phyloP scores from a whole-genome alignment of 75 land plant species.

The Selaginella tamariscina region DNA sequence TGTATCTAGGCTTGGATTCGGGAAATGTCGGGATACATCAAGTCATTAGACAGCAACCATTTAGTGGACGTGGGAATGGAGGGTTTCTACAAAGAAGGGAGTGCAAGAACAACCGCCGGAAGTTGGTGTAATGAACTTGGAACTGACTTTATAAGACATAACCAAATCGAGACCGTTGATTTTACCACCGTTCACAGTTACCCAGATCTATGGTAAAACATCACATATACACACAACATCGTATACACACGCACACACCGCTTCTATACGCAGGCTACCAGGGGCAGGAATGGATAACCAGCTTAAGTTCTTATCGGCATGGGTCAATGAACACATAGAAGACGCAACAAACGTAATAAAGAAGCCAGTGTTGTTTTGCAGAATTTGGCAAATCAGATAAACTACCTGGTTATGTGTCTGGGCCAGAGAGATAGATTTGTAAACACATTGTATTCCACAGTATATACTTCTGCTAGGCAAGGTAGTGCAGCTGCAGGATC shows the following conservation, averaged over 20 bases:
- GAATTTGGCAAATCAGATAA: slow-evolving; percentile 5
- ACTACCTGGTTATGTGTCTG: not conserved
- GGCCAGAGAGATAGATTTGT: not conserved
- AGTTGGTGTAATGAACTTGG: slow-evolving; percentile 26
- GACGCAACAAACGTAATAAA: not conserved
- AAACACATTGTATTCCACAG: slow-evolving; percentile 14
- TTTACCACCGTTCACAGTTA: slow-evolving; percentile 62
- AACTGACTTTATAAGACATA: slow-evolving; percentile 47
- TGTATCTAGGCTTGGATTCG: slow-evolving; percentile 46
- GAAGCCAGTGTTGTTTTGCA: slow-evolving; percentile 1
- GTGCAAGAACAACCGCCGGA: slow-evolving; percentile 33
- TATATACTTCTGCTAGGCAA: slow-evolving; percentile 19
- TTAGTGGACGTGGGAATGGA: slow-evolving; percentile 53
- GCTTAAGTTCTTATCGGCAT: slow-evolving; percentile 11
- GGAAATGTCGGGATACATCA: slow-evolving; percentile 62
- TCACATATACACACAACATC: not conserved
- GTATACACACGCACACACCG: not conserved
- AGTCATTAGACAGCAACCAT: slow-evolving; percentile 58
- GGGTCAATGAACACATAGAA: slow-evolving; percentile 3
- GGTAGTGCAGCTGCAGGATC: slow-evolving; percentile 5
- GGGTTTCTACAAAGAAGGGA: slow-evolving; percentile 46
- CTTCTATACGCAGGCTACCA: slow-evolving; percentile 1
- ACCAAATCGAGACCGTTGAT: slow-evolving; percentile 40
- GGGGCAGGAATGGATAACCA: slow-evolving; percentile 12
- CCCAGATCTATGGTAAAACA: slow-evolving; percentile 48